Conservation (phyloP, 2,329 filamentous ascomycete species). For the Phialocephala subalpina region DNA sequence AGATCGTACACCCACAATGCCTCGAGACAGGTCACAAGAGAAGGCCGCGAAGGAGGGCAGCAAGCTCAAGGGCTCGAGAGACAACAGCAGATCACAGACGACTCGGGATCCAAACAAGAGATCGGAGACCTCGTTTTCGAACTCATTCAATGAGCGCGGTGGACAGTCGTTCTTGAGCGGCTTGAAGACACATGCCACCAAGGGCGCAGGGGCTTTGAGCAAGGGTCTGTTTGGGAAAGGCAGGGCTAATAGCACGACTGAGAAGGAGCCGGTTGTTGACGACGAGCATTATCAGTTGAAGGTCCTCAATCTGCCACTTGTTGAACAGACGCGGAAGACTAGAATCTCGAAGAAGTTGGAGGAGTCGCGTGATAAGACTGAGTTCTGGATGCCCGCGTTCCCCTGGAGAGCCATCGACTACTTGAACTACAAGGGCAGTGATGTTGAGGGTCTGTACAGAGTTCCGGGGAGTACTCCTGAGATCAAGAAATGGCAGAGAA, state of each 20-base stretch:
- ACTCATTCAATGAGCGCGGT: slow-evolving; percentile 65
- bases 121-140: slow-evolving; percentile 50
- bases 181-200: slow-evolving; percentile 74
- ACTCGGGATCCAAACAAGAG: slow-evolving; percentile 30
- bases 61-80: slow-evolving; percentile 50
- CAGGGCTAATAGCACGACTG: slow-evolving; percentile 73
- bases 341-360: slow-evolving; percentile 90
- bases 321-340: slow-evolving; percentile 90
- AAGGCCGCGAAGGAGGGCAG: slow-evolving; percentile 45
- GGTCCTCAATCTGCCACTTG: slow-evolving; percentile 84
- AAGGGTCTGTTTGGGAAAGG: slow-evolving; percentile 85
- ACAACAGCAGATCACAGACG: slow-evolving; percentile 42
- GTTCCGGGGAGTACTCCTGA: slow-evolving; percentile 90
- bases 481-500: slow-evolving; percentile 92
- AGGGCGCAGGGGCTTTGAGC: slow-evolving; percentile 81
- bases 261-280: slow-evolving; percentile 71
- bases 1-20: slow-evolving; percentile 63
- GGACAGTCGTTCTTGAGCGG: slow-evolving; percentile 75
- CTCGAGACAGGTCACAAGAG: slow-evolving; percentile 51
- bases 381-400: slow-evolving; percentile 98
- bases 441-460: slow-evolving; percentile 92
- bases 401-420: slow-evolving; percentile 97
- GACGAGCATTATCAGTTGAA: slow-evolving; percentile 86
- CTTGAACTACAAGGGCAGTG: slow-evolving; percentile 91
- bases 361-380: slow-evolving; percentile 91